Evolutionary conservation across 169 alveolate species (phyloP), one percentile per base, ranked within the genome.

Genomic region (Plasmodium yoelii): DNA sequence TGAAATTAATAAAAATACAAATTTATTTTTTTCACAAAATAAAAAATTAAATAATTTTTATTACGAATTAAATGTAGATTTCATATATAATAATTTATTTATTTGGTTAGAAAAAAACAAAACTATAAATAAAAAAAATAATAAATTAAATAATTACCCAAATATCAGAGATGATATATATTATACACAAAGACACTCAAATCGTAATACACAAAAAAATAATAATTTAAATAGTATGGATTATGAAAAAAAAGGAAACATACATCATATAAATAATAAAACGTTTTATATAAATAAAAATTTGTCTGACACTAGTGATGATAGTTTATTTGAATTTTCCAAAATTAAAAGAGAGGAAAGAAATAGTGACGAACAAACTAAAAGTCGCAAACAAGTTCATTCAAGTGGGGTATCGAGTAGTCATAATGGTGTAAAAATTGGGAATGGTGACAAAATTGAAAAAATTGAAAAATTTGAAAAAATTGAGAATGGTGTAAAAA

Each of bases 211-310:
- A 34, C 4, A 34, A 34, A 12, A 0, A 4, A 13, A 57, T 34
- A 12, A 2, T 12, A 65, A 65, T 28, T 3, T 6, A 34, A 26
- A 28, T 26, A 22, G 22, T 53, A 42, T 13, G 39, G 67, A n/a
- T n/a, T n/a, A n/a, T n/a, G n/a, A 8, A 24, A 80, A 63, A 24
- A 65, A 65, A 42, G 53, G 47, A 18, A 80, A 64, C 51, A 22
- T 13, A 28, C 42, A 28, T 28, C 1, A 3, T 28, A 28, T 28
- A 28, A 55, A 80, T 80, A 80, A 60, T 49, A 80, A 80, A 65
- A 80, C 9, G 34, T 80, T 80, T 67, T 80, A 80, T 71, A 6
- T 80, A 15, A 80, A 80, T 28, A 65, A 51, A 18, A 59, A 44
- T 6, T 80, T 80, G 5, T 34, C 51, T 15, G 28, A 57, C 8